Conservation (phyloP, 495 filamentous ascomycete genomes). For the Penicillium waksmanii region DNA sequence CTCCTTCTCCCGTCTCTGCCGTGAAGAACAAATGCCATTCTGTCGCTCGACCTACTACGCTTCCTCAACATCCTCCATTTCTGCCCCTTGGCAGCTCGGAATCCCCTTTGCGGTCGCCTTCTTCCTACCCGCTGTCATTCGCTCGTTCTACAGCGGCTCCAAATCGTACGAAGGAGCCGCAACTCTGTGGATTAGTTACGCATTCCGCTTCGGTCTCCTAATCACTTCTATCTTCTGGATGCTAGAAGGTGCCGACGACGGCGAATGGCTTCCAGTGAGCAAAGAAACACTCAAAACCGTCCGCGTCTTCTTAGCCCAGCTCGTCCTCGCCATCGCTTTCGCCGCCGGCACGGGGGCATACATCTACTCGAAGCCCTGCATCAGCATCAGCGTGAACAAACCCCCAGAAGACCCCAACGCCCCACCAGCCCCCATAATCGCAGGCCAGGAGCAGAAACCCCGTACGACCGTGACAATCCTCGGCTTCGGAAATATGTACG, state of each 20-base stretch:
- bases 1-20: slow-evolving; percentile 89
- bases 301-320: slow-evolving; percentile 75
- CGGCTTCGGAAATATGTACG: slow-evolving; percentile 90
- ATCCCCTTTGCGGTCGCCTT: slow-evolving; percentile 78
- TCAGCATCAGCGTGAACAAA: slow-evolving; percentile 57
- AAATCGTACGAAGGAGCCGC: slow-evolving; percentile 86
- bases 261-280: slow-evolving; percentile 71
- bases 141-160: slow-evolving; percentile 73
- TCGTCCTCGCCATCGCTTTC: slow-evolving; percentile 70
- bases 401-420: slow-evolving; percentile 32
- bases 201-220: slow-evolving; percentile 75
- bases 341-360: slow-evolving; percentile 71
- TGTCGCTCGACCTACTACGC: slow-evolving; percentile 96
- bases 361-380: slow-evolving; percentile 73
- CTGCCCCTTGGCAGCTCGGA: slow-evolving; percentile 83
- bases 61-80: slow-evolving; percentile 87
- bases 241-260: slow-evolving; percentile 89
- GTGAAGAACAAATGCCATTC: slow-evolving; percentile 97
- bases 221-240: slow-evolving; percentile 83
- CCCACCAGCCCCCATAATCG: slow-evolving; percentile 39
- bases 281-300: slow-evolving; percentile 69
- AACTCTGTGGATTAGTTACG: slow-evolving; percentile 78
- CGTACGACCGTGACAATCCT: slow-evolving; percentile 73
- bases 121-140: slow-evolving; percentile 76
- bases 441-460: slow-evolving; percentile 30